phyloP scores from a whole-genome alignment of 73 alveolate genomes.

The Paramecium primaurelia region DNA sequence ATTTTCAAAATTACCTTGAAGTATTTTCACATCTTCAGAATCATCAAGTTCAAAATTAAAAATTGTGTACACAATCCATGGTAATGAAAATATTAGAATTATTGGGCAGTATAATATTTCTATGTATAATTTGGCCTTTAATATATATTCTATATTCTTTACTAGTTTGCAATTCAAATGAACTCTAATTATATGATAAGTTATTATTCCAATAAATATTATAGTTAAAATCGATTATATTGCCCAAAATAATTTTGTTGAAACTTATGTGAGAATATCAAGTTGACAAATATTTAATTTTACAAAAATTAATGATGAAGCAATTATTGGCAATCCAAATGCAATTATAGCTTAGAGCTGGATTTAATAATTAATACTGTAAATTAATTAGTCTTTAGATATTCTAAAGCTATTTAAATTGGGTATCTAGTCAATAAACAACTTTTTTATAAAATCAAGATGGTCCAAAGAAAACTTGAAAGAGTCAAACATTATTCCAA shows the following conservation, averaged over 20 bases:
- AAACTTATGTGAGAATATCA: not conserved
- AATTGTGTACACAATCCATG: not conserved
- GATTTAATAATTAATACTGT: not conserved
- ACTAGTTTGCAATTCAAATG: not conserved
- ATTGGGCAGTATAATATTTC: not conserved
- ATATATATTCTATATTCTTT: not conserved
- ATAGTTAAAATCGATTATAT: not conserved
- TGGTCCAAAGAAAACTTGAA: not conserved
- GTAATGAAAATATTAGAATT: not conserved
- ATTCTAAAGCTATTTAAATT: not conserved
- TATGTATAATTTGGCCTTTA: not conserved
- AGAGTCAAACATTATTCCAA: not conserved
- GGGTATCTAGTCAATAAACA: conserved; percentile 10
- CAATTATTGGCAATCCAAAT: conserved; percentile 7
- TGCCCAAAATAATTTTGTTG: not conserved
- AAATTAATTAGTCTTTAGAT: not conserved
- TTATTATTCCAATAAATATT: not conserved
- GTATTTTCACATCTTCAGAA: not conserved
- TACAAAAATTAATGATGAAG: not conserved
- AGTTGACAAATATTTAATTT: not conserved
- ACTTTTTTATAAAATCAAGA: not conserved
- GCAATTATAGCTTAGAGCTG: conserved; percentile 17
- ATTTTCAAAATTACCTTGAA: not conserved
- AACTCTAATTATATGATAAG: not conserved
- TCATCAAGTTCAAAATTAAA: not conserved